Conservation (phyloP, 2,329 filamentous ascomycete species). For the Xylariaceae sp. region DNA sequence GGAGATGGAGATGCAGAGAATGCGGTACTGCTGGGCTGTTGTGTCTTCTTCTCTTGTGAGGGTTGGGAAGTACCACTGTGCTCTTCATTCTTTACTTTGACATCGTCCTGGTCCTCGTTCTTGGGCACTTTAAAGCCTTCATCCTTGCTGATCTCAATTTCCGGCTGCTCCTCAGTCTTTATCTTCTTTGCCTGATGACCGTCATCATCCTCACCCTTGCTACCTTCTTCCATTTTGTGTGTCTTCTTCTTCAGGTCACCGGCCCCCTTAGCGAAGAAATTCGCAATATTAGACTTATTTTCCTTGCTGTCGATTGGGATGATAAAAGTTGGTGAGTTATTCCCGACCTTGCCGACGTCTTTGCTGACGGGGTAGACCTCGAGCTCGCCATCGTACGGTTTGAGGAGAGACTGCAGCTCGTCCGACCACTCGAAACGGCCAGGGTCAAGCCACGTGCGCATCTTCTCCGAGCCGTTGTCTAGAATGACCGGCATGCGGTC, state of each 20-base stretch:
- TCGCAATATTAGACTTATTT: conserved; percentile 90
- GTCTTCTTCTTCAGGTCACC: conserved; percentile 33
- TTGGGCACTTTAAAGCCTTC: conserved; percentile 20
- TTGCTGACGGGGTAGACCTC: conserved; percentile 83
- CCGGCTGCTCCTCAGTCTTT: conserved; percentile 18
- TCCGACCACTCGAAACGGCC: conserved; percentile 65
- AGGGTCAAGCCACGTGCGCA: conserved; percentile 78
- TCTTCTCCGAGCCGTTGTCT: conserved; percentile 65
- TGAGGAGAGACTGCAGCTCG: conserved; percentile 74
- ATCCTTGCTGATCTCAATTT: conserved; percentile 22
- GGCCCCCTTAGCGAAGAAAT: conserved; percentile 73
- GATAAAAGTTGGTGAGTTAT: conserved; percentile 79
- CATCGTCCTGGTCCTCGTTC: conserved; percentile 9
- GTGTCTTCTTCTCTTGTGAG: too few relatives aligned
- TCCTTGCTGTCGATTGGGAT: conserved; percentile 78
- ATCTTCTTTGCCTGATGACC: background rate
- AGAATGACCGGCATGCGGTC: conserved; percentile 95
- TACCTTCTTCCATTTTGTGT: background rate
- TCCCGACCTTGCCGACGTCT: conserved; percentile 91
- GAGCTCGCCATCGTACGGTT: conserved; percentile 72
- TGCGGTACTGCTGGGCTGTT: too few relatives aligned
- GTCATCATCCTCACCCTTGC: conserved; percentile 3
- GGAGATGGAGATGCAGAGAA: too few relatives aligned
- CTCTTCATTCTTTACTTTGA: too few relatives aligned
- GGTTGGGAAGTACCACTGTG: too few relatives aligned